phyloP scores from a whole-genome alignment of 2,329 filamentous ascomycete genomes.

The Sphaceloma murrayae region DNA sequence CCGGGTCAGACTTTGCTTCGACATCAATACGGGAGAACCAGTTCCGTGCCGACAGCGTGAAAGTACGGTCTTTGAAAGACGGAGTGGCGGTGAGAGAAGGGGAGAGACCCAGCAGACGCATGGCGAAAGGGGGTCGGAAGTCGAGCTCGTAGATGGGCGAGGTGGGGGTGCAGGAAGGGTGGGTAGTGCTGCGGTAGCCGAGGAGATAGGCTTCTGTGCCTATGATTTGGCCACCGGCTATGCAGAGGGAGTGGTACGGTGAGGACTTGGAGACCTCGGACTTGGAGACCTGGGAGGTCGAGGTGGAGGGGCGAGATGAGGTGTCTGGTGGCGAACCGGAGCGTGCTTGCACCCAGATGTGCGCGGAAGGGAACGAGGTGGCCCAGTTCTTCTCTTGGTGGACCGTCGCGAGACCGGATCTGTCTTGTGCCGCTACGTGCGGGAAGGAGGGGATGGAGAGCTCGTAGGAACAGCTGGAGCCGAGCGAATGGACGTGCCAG shows the following conservation, averaged over 20 bases:
- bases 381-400: conserved; percentile 47
- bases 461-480: conserved; percentile 32
- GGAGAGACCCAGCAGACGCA: conserved; percentile 30
- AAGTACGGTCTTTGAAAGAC: conserved; percentile 34
- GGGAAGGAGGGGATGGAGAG: conserved; percentile 31
- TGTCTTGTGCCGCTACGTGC: conserved; percentile 23
- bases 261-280: background rate
- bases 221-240: conserved; percentile 33
- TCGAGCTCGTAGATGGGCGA: conserved; percentile 29
- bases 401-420: conserved; percentile 30
- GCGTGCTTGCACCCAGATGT: conserved; percentile 35
- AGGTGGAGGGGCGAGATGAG: background rate
- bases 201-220: conserved; percentile 39
- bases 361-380: conserved; percentile 36
- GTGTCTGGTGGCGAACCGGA: conserved; percentile 18
- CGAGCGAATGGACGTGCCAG: conserved; percentile 43
- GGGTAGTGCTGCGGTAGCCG: conserved; percentile 34
- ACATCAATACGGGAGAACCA: conserved; percentile 36
- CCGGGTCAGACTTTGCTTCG: conserved; percentile 33
- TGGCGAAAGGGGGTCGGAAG: conserved; percentile 38
- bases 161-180: background rate
- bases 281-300: too few species aligned
- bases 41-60: conserved; percentile 32
- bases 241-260: conserved; percentile 25
- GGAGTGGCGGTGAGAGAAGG: conserved; percentile 36